Evolutionary conservation across 129 eudicot species (phyloP).

Genomic region (Oenanthe sinensis): DNA sequence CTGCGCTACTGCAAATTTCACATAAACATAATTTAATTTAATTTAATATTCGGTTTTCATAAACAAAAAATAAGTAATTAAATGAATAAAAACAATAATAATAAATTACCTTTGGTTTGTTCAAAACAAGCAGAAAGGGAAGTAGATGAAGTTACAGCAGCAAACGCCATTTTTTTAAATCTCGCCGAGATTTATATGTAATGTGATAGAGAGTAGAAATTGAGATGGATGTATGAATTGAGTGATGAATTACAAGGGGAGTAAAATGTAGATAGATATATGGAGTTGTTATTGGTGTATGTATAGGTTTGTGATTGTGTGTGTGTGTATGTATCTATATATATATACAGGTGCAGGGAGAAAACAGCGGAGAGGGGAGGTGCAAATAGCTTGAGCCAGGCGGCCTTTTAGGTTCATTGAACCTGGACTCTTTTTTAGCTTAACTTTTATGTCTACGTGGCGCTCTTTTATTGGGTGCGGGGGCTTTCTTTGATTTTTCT

Average conservation of each 20-base stretch:
- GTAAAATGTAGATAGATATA: too few relatives aligned
- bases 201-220: neutral
- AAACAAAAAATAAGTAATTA: neutral
- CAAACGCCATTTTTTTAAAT: constrained; percentile 22
- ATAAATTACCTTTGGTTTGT: constrained; percentile 21
- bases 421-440: constrained; percentile 39
- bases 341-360: constrained; percentile 6
- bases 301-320: too few relatives aligned
- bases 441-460: constrained; percentile 20
- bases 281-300: too few relatives aligned
- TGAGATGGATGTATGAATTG: neutral
- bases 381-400: constrained; percentile 5
- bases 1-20: constrained; percentile 17
- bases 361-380: constrained; percentile 2
- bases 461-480: constrained; percentile 7
- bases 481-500: neutral
- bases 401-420: constrained; percentile 43
- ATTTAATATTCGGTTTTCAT: neutral
- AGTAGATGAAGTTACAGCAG: constrained; percentile 27
- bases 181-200: too few relatives aligned
- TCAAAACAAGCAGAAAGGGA: constrained; percentile 15
- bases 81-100: neutral
- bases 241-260: neutral
- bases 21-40: neutral
- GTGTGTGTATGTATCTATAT: neutral